These are phyloP conservation scores for Phytophthora megakarya DNA, from an alignment of 352 stramenopile species.

Conservation along the genomic window DNA sequence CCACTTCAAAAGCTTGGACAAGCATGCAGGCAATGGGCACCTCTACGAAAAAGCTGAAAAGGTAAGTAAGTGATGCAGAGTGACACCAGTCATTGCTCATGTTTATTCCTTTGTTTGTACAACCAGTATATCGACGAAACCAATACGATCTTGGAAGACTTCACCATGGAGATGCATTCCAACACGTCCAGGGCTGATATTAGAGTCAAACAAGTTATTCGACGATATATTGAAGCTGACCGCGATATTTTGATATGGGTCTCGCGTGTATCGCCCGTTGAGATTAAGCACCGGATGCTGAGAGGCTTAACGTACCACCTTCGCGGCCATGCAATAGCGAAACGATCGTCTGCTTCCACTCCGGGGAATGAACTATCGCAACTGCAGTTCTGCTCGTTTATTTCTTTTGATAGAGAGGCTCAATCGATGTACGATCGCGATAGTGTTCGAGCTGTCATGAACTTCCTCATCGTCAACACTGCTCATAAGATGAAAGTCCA, in stretches of 20 bases:
- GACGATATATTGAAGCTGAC: slow-evolving; percentile 23
- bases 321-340: slow-evolving; percentile 3
- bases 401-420: slow-evolving; percentile 10
- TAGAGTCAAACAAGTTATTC: slow-evolving; percentile 26
- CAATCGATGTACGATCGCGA: neutral
- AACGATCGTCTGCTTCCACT: slow-evolving; percentile 6
- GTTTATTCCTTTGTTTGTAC: neutral
- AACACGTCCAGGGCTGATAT: slow-evolving; percentile 26
- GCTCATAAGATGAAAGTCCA: slow-evolving; percentile 6
- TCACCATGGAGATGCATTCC: slow-evolving; percentile 22
- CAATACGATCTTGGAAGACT: slow-evolving; percentile 34
- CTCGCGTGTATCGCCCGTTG: slow-evolving; percentile 20
- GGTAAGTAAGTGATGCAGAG: neutral
- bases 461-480: slow-evolving; percentile 6
- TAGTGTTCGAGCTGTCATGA: slow-evolving; percentile 2
- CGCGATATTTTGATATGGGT: slow-evolving; percentile 38
- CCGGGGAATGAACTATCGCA: slow-evolving; percentile 5
- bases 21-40: slow-evolving; percentile 26
- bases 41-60: slow-evolving; percentile 29
- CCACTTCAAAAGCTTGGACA: slow-evolving; percentile 31
- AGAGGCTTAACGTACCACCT: slow-evolving; percentile 10
- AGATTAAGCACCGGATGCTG: slow-evolving; percentile 28
- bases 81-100: neutral
- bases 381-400: slow-evolving; percentile 11
- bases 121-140: slow-evolving; percentile 23